These are phyloP conservation scores for Candida pseudoglaebosa DNA, from an alignment of 805 yeast species.

Conservation along the genomic window DNA sequence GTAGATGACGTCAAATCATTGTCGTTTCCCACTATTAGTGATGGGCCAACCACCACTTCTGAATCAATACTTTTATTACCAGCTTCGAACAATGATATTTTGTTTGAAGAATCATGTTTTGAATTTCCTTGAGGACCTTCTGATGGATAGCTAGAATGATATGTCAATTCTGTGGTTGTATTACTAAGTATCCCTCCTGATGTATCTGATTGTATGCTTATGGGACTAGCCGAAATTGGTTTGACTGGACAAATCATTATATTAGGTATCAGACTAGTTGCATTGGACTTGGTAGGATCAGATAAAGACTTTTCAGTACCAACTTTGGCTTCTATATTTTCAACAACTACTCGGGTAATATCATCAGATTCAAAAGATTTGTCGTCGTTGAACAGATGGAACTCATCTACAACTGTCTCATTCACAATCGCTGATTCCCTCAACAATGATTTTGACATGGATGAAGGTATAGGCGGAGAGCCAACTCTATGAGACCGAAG, in stretches of 20 bases:
- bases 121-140: neutral
- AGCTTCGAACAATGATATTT: neutral
- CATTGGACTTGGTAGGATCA: neutral
- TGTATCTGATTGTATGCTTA: conserved; percentile 23
- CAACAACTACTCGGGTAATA: neutral
- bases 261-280: too few species aligned
- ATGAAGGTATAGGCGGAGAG: conserved; percentile 3
- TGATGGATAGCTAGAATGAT: conserved; percentile 17
- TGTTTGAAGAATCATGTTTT: conserved; percentile 3
- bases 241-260: conserved; percentile 1
- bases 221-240: conserved; percentile 20
- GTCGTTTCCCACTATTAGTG: conserved; percentile 5
- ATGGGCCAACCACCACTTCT: conserved; percentile 3
- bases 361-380: too few species aligned
- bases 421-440: conserved; percentile 1
- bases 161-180: conserved; percentile 28
- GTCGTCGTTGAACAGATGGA: too few species aligned
- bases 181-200: conserved; percentile 25
- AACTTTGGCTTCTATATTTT: neutral
- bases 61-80: neutral
- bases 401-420: neutral
- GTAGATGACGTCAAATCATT: conserved; percentile 14
- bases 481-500: conserved; percentile 2
- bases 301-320: neutral
- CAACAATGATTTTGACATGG: neutral